A percentile compares a stretch with the other conserved stretches of the same genome.
Evolutionary conservation across 495 filamentous ascomycete genomes (phyloP).

Genomic region (Penicillium coprophilum): DNA sequence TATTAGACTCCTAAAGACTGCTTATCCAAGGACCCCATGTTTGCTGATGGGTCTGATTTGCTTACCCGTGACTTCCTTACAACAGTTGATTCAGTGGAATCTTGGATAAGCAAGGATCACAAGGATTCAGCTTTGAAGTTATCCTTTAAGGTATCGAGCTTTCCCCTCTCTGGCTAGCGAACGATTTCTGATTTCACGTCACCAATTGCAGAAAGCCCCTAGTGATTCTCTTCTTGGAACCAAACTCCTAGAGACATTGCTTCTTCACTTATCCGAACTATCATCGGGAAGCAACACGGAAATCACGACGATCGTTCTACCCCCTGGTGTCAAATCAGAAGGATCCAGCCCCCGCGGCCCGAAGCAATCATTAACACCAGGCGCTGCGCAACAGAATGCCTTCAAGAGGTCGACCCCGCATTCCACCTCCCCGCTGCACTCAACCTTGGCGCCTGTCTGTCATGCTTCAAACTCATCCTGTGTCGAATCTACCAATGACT

Average conservation of each 20-base stretch:
- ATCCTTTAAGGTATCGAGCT: conserved; percentile 29
- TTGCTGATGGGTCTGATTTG: conserved; percentile 10
- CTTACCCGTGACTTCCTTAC: conserved; percentile 20
- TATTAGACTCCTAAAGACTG: conserved; percentile 26
- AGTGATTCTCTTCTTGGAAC: conserved; percentile 1
- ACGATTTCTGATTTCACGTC: conserved; percentile 6
- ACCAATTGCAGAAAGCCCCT: conserved; percentile 7
- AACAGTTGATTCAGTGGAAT: conserved; percentile 26
- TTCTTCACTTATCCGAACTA: conserved; percentile 20
- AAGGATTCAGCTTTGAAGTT: conserved; percentile 22
- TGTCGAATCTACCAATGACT: conserved; percentile 61
- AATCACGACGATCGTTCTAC: conserved; percentile 29
- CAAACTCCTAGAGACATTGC: conserved; percentile 22
- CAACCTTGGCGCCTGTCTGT: conserved; percentile 51
- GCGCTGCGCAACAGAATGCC: neutral
- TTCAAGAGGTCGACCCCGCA: conserved; percentile 14
- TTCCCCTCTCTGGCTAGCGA: neutral
- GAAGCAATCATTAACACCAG: neutral
- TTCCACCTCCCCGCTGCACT: conserved; percentile 12
- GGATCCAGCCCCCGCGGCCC: conserved; percentile 4
- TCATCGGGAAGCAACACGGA: conserved; percentile 18
- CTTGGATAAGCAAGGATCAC: conserved; percentile 25
- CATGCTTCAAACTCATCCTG: conserved; percentile 63
- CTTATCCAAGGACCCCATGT: conserved; percentile 24
- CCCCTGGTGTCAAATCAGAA: conserved; percentile 6